Base-by-base conservation (phyloP, 495 filamentous ascomycete species). In the Aspergillus leporis region DNA sequence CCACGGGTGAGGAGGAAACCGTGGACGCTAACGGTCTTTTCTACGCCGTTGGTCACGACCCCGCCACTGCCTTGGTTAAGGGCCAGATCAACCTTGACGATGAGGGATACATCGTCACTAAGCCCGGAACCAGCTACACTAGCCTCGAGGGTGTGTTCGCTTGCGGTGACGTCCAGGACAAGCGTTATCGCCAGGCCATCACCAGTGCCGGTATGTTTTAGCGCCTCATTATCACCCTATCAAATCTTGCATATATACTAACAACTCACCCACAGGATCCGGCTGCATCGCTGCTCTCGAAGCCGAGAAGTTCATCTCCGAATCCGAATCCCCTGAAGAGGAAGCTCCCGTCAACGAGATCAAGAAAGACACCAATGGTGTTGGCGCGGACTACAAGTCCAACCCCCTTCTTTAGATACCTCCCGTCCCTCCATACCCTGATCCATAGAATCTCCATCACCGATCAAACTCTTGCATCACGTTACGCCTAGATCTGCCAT, bases 141-240 rank as follows among this genome's bases (percentile, higher is more conserved):
- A 96, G 85, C 71, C 72, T 96, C 5, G 85, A 92, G 70, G 94
- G 94, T 67, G 90, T 99, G 9, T 99, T 98, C 72, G 94, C 94
- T 52, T 93, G 93, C 46, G 94, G 94, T 51, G 94, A 99, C 69
- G 94, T 99, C 19, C 95, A 98, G 79, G 95, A 99, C 71, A 98
- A 97, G 85, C 87, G 89, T 66, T 99, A 99, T 74, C 84, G 95
- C 70, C 94, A 98, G 78, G 94, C 94, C 55, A 93, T 98, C 66
- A 98, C 94, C 52, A 96, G 91, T 80, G 94, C 94, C 67, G 93
- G 93, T 93, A 85, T 65, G 88, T 83, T 31, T 8, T n/a, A 2
- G 8, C 25, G 22, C 45, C 12, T n/a, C 25, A 19, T 48, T 47
- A 21, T 36, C 36, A 16, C 23, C 7, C 38, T 40, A 25, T 53